These are phyloP conservation scores for Ophiocordyceps camponoti-saundersi DNA, from an alignment of 2,329 filamentous ascomycete genomes.

Conservation along the genomic window DNA sequence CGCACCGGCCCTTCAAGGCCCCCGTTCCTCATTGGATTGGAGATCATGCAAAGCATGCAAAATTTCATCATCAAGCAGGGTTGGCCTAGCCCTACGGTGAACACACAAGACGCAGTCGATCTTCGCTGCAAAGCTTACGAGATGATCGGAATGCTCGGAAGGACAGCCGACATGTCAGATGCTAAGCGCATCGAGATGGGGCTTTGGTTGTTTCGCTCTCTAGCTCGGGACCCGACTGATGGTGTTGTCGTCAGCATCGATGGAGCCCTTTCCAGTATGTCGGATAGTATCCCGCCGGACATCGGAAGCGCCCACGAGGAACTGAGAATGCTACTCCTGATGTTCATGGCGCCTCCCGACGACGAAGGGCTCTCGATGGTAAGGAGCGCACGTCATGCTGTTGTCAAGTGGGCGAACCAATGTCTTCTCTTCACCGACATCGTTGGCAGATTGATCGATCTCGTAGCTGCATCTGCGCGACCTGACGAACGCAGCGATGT, in stretches of 20 bases:
- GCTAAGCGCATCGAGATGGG: slow-evolving; percentile 37
- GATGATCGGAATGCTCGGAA: slow-evolving; percentile 67
- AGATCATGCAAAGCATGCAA: slow-evolving; percentile 50
- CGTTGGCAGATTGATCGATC: slow-evolving; percentile 71
- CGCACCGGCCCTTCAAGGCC: slow-evolving; percentile 44
- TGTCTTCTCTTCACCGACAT: slow-evolving; percentile 69
- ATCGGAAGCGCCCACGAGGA: slow-evolving; percentile 10
- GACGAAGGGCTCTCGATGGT: slow-evolving; percentile 25
- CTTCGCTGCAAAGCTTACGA: slow-evolving; percentile 76
- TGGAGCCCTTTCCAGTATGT: slow-evolving; percentile 65
- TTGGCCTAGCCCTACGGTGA: slow-evolving; percentile 55
- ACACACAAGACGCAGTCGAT: slow-evolving; percentile 44
- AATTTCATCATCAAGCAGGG: slow-evolving; percentile 65
- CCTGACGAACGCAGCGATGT: slow-evolving; percentile 62
- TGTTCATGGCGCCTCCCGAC: slow-evolving; percentile 44
- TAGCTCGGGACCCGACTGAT: slow-evolving; percentile 61
- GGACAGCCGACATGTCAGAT: slow-evolving; percentile 40
- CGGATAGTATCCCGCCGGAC: slow-evolving; percentile 22
- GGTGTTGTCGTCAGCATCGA: slow-evolving; percentile 78
- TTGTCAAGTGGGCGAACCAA: slow-evolving; percentile 77
- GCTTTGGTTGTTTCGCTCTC: slow-evolving; percentile 65
- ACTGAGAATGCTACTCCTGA: slow-evolving; percentile 41
- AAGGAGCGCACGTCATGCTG: slow-evolving; percentile 66
- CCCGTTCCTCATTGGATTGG: slow-evolving; percentile 49
- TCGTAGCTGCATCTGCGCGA: slow-evolving; percentile 58